These are phyloP conservation scores for Tolypocladium ovalisporum DNA, from an alignment of 2,329 filamentous ascomycete genomes.

Conservation along the genomic window DNA sequence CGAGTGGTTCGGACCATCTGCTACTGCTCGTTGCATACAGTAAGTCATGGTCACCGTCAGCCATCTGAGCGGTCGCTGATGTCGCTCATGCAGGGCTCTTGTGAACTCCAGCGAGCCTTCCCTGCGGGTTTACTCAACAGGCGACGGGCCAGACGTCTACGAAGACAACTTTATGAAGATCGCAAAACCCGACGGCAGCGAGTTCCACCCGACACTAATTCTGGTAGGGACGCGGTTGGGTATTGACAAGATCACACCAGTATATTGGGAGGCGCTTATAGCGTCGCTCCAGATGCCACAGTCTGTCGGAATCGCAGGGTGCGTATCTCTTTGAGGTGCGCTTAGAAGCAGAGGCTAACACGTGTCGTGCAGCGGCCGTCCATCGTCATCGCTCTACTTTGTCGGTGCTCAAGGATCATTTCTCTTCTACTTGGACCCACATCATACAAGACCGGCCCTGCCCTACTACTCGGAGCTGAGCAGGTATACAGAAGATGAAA, in stretches of 20 bases:
- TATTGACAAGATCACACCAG: conserved; percentile 86
- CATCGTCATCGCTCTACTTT: conserved; percentile 69
- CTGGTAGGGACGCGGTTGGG: conserved; percentile 82
- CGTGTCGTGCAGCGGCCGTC: conserved; percentile 56
- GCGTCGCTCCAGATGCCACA: conserved; percentile 76
- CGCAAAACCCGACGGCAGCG: conserved; percentile 53
- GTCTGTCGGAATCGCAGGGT: conserved; percentile 95
- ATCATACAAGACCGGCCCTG: conserved; percentile 69
- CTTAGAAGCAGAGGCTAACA: neutral
- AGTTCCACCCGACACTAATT: conserved; percentile 76
- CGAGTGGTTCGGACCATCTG: conserved; percentile 98
- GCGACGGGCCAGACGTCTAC: conserved; percentile 85
- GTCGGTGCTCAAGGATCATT: conserved; percentile 54
- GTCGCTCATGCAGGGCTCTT: conserved; percentile 49
- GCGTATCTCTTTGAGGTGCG: conserved; percentile 19
- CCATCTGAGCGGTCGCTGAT: neutral
- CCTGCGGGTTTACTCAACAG: conserved; percentile 77
- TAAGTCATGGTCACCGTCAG: conserved; percentile 30
- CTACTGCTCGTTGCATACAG: conserved; percentile 90
- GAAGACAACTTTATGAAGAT: conserved; percentile 76
- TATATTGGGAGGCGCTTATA: conserved; percentile 92
- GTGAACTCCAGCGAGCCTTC: conserved; percentile 53
- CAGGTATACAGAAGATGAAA: conserved; percentile 58
- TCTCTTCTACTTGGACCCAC: conserved; percentile 93
- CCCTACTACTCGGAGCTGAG: conserved; percentile 45